These are phyloP conservation scores for Kwoniella bestiolae DNA, from an alignment of 768 basidiomycete species.

Conservation along the genomic window DNA sequence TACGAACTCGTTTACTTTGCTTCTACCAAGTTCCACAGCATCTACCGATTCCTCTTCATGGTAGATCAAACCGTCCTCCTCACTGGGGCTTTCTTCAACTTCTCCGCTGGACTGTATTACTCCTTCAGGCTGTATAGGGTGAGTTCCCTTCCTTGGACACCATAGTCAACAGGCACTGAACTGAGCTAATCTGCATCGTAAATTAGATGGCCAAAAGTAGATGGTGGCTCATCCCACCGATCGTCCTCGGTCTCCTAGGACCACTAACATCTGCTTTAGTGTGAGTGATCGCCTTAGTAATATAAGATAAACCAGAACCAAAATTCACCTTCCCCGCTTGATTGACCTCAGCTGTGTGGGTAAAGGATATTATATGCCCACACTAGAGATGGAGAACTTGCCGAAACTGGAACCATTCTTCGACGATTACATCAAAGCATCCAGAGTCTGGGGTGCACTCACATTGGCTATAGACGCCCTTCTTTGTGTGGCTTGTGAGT, in stretches of 20 bases:
- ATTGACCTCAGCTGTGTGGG: too few species aligned
- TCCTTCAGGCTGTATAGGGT: constrained; percentile 3
- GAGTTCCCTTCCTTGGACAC: not conserved
- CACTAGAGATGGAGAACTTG: not conserved
- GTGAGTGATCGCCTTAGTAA: not conserved
- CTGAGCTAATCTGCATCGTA: not conserved
- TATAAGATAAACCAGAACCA: too few species aligned
- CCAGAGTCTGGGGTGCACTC: constrained; percentile 10
- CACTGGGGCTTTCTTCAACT: constrained; percentile 2
- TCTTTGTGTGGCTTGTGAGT: constrained; percentile 4
- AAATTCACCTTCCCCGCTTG: too few species aligned
- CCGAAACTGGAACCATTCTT: not conserved
- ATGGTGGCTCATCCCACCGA: constrained; percentile 6
- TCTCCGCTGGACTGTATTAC: constrained; percentile 4
- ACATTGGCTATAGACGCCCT: constrained; percentile 6
- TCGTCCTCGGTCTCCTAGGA: not conserved
- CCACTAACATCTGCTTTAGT: not conserved
- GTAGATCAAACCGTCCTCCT: constrained; percentile 8
- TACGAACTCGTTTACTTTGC: constrained; percentile 7
- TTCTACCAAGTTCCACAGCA: constrained; percentile 7
- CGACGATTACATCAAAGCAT: not conserved
- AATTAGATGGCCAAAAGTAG: constrained; percentile 8
- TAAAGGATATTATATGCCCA: constrained; percentile 1
- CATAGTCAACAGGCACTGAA: not conserved
- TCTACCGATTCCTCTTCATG: constrained; percentile 4